Evolutionary conservation across 2,329 filamentous ascomycete genomes (phyloP).

Genomic region (Tolypocladium ovalisporum): DNA sequence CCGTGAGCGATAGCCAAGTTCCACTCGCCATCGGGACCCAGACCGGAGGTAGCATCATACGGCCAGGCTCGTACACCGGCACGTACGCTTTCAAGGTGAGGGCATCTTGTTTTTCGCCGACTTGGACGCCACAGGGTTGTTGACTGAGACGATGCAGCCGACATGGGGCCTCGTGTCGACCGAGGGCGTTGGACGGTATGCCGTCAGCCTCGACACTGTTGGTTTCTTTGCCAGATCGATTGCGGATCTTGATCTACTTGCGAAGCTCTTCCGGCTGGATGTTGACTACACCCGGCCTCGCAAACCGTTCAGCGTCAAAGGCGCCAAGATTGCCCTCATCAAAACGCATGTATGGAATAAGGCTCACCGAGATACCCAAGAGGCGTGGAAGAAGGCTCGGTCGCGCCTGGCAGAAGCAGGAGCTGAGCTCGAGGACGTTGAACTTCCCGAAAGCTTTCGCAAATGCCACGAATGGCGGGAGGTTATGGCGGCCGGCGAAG

Average conservation of each 20-base stretch:
- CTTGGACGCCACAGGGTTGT: neutral
- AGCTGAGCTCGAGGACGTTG: constrained; percentile 44
- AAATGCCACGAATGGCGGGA: constrained; percentile 35
- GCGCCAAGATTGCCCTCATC: constrained; percentile 41
- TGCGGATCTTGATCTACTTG: constrained; percentile 45
- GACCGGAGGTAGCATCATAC: constrained; percentile 53
- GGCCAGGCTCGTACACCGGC: constrained; percentile 55
- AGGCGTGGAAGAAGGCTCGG: constrained; percentile 29
- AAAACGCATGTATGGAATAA: constrained; percentile 41
- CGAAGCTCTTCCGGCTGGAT: constrained; percentile 44
- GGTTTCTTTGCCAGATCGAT: constrained; percentile 49
- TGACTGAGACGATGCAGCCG: constrained; percentile 21
- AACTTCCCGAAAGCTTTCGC: constrained; percentile 37
- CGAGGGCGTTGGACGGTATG: constrained; percentile 50
- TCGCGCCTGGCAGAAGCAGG: constrained; percentile 32
- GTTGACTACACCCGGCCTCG: constrained; percentile 22
- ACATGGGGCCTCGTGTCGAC: constrained; percentile 53
- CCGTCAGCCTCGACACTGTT: constrained; percentile 49
- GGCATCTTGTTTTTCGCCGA: too few species aligned
- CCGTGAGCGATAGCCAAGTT: constrained; percentile 53
- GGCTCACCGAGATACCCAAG: constrained; percentile 30
- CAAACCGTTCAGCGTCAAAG: constrained; percentile 24
- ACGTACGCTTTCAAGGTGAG: constrained; percentile 47
- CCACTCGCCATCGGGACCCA: constrained; percentile 53
- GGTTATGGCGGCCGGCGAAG: constrained; percentile 3